Conservation (phyloP, 805 yeast genomes). For the Cyberlindnera subsufficiens region DNA sequence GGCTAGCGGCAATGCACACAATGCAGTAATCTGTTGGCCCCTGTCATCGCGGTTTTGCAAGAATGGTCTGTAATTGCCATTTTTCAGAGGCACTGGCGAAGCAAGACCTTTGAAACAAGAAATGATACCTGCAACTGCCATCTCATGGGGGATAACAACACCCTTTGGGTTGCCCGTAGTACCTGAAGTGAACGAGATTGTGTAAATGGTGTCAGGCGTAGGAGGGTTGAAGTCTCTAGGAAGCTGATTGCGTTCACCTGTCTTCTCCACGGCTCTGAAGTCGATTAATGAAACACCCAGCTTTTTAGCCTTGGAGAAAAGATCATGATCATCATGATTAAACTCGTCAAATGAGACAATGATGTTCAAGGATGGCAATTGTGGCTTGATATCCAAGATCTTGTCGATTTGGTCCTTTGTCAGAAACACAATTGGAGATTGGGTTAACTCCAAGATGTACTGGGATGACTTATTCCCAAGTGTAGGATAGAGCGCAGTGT, state of each 20-base stretch:
- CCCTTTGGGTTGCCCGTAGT: conserved; percentile 76
- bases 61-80: conserved; percentile 7
- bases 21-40: conserved; percentile 26
- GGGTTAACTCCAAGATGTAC: conserved; percentile 53
- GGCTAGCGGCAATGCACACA: conserved; percentile 48
- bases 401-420: conserved; percentile 42
- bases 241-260: conserved; percentile 39
- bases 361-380: conserved; percentile 35
- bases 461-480: conserved; percentile 52
- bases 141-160: conserved; percentile 48
- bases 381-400: conserved; percentile 38
- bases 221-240: conserved; percentile 38
- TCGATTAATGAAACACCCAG: conserved; percentile 32
- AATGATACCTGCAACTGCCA: conserved; percentile 43
- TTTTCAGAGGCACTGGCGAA: conserved; percentile 14
- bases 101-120: conserved; percentile 27
- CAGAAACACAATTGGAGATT: conserved; percentile 53
- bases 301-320: conserved; percentile 27
- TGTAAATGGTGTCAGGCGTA: conserved; percentile 43
- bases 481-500: conserved; percentile 49
- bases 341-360: conserved; percentile 52
- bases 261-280: conserved; percentile 35
- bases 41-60: conserved; percentile 17
- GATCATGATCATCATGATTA: conserved; percentile 26
- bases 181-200: conserved; percentile 70